phyloP scores from a whole-genome alignment of 768 basidiomycete genomes.

The Russula brevipes region DNA sequence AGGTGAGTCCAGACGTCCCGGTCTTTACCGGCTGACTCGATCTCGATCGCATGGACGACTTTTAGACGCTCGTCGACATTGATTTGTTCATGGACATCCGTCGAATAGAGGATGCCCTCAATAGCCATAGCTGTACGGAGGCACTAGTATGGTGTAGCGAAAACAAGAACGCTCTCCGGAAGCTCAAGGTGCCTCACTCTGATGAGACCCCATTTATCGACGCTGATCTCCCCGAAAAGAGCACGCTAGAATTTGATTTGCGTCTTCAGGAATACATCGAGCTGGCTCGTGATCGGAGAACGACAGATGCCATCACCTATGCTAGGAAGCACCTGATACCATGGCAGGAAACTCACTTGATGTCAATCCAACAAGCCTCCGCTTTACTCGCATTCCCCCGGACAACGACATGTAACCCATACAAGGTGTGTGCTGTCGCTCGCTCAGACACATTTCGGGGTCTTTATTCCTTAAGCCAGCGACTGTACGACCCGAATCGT shows the following conservation, averaged over 20 bases:
- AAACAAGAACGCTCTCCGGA: slow-evolving; percentile 87
- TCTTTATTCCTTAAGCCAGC: slow-evolving; percentile 39
- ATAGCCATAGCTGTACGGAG: slow-evolving; percentile 72
- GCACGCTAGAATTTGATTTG: slow-evolving; percentile 92
- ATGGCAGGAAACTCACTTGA: slow-evolving; percentile 78
- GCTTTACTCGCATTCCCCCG: slow-evolving; percentile 72
- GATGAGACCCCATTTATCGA: slow-evolving; percentile 9
- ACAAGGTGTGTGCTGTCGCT: slow-evolving; percentile 40
- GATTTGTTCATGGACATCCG: slow-evolving; percentile 87
- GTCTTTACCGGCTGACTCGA: background rate
- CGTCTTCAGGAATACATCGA: slow-evolving; percentile 97
- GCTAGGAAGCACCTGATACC: slow-evolving; percentile 69
- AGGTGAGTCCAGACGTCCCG: slow-evolving; percentile 43
- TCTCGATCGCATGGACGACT: slow-evolving; percentile 18
- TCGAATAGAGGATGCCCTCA: slow-evolving; percentile 78
- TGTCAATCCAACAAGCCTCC: slow-evolving; percentile 71
- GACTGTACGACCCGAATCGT: slow-evolving; percentile 73
- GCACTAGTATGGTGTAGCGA: slow-evolving; percentile 95
- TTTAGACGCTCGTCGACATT: slow-evolving; percentile 80
- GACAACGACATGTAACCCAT: slow-evolving; percentile 66
- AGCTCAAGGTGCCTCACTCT: slow-evolving; percentile 62
- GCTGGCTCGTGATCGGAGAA: slow-evolving; percentile 62
- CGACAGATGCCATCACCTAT: slow-evolving; percentile 77
- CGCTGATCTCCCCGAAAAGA: slow-evolving; percentile 43
- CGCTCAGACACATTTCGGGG: background rate